A percentile compares a stretch with the other conserved stretches of the same genome.
These are phyloP conservation scores for Cardamine resedifolia DNA, from an alignment of 345 rosid species.

Conservation along the genomic window DNA sequence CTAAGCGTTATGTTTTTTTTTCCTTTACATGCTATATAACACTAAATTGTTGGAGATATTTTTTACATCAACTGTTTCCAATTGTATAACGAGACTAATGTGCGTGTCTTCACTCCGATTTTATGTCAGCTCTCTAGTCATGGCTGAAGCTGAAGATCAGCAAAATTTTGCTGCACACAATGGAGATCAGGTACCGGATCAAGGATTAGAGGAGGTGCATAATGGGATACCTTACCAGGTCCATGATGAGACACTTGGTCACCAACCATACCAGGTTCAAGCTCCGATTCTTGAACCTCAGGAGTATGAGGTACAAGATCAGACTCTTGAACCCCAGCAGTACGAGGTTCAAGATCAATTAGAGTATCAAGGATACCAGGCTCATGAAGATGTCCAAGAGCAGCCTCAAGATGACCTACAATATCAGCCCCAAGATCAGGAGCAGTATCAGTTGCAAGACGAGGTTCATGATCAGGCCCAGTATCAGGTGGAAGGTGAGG, in stretches of 20 bases:
- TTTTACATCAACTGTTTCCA: not conserved
- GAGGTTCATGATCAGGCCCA: slow-evolving; percentile 26
- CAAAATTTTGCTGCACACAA: slow-evolving; percentile 44
- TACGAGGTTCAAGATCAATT: slow-evolving; percentile 35
- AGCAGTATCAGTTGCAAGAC: slow-evolving; percentile 34
- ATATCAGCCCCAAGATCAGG: slow-evolving; percentile 39
- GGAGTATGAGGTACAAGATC: slow-evolving; percentile 36
- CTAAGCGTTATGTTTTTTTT: not conserved
- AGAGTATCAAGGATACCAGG: slow-evolving; percentile 28
- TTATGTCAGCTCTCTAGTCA: slow-evolving; percentile 7
- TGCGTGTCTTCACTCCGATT: not conserved
- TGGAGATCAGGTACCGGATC: slow-evolving; percentile 39
- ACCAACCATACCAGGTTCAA: slow-evolving; percentile 36
- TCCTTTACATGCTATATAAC: not conserved
- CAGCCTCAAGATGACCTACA: slow-evolving; percentile 35
- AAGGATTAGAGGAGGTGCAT: slow-evolving; percentile 33
- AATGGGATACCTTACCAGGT: slow-evolving; percentile 37
- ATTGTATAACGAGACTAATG: not conserved
- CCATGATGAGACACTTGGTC: slow-evolving; percentile 41
- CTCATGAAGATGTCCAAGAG: slow-evolving; percentile 23
- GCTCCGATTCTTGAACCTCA: slow-evolving; percentile 36
- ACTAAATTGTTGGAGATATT: too few species aligned
- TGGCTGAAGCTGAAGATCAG: slow-evolving; percentile 47
- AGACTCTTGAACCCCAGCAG: slow-evolving; percentile 23
- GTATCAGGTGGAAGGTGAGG: slow-evolving; percentile 29